These are phyloP conservation scores for Narthecium ossifragum DNA, from an alignment of 106 monocot genomes.

Conservation along the genomic window DNA sequence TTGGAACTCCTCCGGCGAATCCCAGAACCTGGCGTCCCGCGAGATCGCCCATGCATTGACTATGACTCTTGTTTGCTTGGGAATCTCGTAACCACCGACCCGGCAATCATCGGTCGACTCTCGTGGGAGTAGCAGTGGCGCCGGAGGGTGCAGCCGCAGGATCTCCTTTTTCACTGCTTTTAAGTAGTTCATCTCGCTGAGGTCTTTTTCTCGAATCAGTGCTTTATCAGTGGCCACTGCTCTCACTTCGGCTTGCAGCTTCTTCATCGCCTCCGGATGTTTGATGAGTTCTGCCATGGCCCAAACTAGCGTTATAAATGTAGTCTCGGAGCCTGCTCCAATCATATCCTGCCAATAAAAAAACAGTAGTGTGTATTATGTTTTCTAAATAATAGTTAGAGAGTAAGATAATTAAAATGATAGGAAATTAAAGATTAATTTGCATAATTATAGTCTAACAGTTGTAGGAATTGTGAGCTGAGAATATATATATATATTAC, in stretches of 20 bases:
- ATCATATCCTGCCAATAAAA: constrained; percentile 19
- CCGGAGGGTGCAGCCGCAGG: constrained; percentile 1
- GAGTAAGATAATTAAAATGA: not conserved
- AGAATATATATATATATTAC: not conserved
- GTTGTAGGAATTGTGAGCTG: not conserved
- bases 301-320: constrained; percentile 23
- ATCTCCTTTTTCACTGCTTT: not conserved
- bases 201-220: not conserved
- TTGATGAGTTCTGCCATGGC: constrained; percentile 28
- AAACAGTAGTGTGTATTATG: not conserved
- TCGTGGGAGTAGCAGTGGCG: not conserved
- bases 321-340: constrained; percentile 24
- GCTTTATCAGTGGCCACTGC: not conserved
- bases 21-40: not conserved
- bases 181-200: not conserved
- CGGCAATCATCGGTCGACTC: not conserved
- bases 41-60: not conserved
- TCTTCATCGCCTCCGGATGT: constrained; percentile 21
- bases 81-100: not conserved
- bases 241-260: constrained; percentile 32
- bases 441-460: not conserved
- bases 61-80: not conserved
- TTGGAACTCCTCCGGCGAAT: not conserved
- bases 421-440: not conserved
- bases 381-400: not conserved